Evolutionary conservation across 2,329 filamentous ascomycete genomes (phyloP).

Genomic region (Beauveria asiatica): DNA sequence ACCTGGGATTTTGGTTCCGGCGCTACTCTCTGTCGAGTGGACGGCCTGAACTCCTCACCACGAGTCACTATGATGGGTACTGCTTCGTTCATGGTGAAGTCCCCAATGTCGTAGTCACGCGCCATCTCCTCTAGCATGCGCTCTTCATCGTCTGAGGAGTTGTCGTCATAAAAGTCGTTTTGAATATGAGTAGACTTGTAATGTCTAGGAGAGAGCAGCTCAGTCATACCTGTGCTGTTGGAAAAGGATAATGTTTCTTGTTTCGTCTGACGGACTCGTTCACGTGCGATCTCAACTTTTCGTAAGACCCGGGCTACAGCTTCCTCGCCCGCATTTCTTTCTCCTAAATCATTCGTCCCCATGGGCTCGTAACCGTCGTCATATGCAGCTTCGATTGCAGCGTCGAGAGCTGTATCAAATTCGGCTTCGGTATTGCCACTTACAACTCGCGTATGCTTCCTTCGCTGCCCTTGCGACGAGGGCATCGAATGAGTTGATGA

Average conservation of each 20-base stretch:
- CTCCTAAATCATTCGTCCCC: conserved; percentile 35
- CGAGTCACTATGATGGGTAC: conserved; percentile 36
- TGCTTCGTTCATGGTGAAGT: conserved; percentile 58
- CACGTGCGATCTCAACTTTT: conserved; percentile 67
- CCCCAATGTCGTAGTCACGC: conserved; percentile 70
- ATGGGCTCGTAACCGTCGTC: conserved; percentile 80
- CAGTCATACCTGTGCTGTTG: conserved; percentile 12
- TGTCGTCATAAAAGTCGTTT: conserved; percentile 55
- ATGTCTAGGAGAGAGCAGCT: conserved; percentile 4
- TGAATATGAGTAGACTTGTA: conserved; percentile 17
- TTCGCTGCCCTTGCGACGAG: conserved; percentile 58
- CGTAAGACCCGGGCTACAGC: conserved; percentile 48
- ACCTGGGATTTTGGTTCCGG: conserved; percentile 35
- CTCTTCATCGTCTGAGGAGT: conserved; percentile 64
- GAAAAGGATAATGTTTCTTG: conserved; percentile 43
- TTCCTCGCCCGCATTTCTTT: conserved; percentile 33
- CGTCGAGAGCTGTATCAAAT: conserved; percentile 89
- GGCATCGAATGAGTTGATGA: conserved; percentile 76
- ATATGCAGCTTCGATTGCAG: conserved; percentile 92
- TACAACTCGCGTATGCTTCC: conserved; percentile 58
- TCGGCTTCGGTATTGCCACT: conserved; percentile 77
- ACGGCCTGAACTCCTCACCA: conserved; percentile 38
- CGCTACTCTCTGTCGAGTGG: conserved; percentile 48
- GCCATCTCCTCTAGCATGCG: conserved; percentile 82
- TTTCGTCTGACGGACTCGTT: conserved; percentile 66